Conservation (phyloP, 192 early-diverging fungal genomes). For the Coemansia sp. region DNA sequence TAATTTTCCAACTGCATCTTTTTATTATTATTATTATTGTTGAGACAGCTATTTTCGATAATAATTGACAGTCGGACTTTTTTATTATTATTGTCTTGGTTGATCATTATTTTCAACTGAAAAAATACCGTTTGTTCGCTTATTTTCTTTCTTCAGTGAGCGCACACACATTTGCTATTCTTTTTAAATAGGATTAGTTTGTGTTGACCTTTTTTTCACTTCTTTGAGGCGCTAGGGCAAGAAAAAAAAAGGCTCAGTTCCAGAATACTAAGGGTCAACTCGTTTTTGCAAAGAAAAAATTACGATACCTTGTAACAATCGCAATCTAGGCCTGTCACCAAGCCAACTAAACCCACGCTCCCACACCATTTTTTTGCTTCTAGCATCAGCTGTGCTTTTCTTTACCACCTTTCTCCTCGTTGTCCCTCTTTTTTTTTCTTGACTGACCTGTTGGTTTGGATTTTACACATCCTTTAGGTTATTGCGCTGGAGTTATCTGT, state of each 20-base stretch:
- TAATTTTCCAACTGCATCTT: conserved; percentile 2
- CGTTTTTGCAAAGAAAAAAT: conserved; percentile 1
- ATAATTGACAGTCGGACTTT: not conserved
- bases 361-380: not conserved
- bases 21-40: conserved; percentile 1
- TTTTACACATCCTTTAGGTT: conserved; percentile 6
- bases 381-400: not conserved
- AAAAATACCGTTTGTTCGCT: not conserved
- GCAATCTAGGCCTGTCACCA: conserved; percentile 4
- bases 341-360: not conserved
- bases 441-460: not conserved
- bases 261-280: conserved; percentile 13
- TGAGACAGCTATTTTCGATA: not conserved
- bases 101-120: not conserved
- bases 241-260: not conserved
- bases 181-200: not conserved
- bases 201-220: conserved; percentile 6
- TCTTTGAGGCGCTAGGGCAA: conserved; percentile 1
- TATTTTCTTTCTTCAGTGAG: conserved; percentile 1
- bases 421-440: not conserved
- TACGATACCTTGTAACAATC: conserved; percentile 1
- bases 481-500: not conserved
- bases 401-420: not conserved
- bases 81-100: not conserved
- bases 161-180: not conserved